phyloP scores from a whole-genome alignment of 805 yeast species.

The Candida xyloterini region DNA sequence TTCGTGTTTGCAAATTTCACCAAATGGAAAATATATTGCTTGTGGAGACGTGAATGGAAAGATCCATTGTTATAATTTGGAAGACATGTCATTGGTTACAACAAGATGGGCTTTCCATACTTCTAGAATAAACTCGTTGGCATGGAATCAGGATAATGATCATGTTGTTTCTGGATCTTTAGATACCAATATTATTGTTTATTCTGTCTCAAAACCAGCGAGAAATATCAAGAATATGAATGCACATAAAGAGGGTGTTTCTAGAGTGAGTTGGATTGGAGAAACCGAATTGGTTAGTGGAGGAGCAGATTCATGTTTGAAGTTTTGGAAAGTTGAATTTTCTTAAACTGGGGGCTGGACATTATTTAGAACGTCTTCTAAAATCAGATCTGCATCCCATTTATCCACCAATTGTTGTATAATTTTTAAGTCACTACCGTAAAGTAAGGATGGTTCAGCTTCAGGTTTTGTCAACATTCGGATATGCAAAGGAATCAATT shows the following conservation, averaged over 20 bases:
- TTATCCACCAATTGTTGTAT: constrained; percentile 39
- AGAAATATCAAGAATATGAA: constrained; percentile 70
- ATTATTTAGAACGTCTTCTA: constrained; percentile 48
- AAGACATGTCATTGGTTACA: constrained; percentile 58
- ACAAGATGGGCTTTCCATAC: constrained; percentile 97
- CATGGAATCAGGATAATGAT: constrained; percentile 76
- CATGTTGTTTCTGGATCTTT: constrained; percentile 75
- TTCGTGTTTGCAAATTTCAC: constrained; percentile 64
- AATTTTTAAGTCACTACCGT: constrained; percentile 51
- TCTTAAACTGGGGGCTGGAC: constrained; percentile 48
- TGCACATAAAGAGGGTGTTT: constrained; percentile 88
- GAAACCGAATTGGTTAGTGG: constrained; percentile 55
- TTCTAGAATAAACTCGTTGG: constrained; percentile 69
- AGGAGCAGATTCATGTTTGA: constrained; percentile 81
- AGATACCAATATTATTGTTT: constrained; percentile 78
- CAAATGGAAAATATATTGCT: constrained; percentile 65
- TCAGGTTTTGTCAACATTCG: constrained; percentile 30
- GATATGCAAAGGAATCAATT: constrained; percentile 47
- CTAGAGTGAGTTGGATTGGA: constrained; percentile 64
- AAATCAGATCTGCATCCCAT: constrained; percentile 46
- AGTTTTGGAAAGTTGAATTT: constrained; percentile 56
- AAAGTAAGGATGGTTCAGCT: constrained; percentile 50
- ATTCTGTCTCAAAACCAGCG: constrained; percentile 75
- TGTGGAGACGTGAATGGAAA: constrained; percentile 88
- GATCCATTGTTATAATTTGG: constrained; percentile 63